Evolutionary conservation across 2,329 filamentous ascomycete genomes (phyloP).

Genomic region (Neocucurbitaria cava): DNA sequence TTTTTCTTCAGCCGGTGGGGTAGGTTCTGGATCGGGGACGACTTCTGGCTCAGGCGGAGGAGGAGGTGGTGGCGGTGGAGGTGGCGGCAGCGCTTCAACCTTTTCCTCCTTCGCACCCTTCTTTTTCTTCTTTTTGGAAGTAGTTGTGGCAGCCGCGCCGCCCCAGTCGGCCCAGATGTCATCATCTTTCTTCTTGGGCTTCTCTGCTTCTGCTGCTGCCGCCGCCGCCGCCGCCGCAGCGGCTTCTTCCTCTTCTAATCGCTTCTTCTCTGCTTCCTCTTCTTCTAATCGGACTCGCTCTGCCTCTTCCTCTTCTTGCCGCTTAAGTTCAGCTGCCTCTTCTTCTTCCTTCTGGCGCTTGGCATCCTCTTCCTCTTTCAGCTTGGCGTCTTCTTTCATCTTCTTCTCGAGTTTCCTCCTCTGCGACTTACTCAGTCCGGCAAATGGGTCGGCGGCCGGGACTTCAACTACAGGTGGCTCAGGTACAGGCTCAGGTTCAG

Average conservation of each 20-base stretch:
- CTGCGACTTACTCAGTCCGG: conserved; percentile 38
- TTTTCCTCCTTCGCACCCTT: conserved; percentile 27
- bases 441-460: conserved; percentile 39
- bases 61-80: conserved; percentile 25
- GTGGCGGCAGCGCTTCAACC: conserved; percentile 21
- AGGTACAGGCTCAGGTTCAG: conserved; percentile 43
- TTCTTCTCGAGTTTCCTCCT: conserved; percentile 44
- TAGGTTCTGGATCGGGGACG: conserved; percentile 45
- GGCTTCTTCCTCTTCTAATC: conserved; percentile 32
- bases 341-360: conserved; percentile 28
- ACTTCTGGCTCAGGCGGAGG: conserved; percentile 23
- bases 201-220: conserved; percentile 27
- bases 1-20: conserved; percentile 8
- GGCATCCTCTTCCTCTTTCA: conserved; percentile 27
- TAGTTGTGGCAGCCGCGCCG: conserved; percentile 27
- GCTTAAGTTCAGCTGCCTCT: conserved; percentile 27
- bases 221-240: conserved; percentile 25
- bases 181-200: conserved; percentile 45
- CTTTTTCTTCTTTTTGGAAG: conserved; percentile 48
- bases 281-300: conserved; percentile 34
- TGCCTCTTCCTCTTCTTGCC: conserved; percentile 34
- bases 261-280: conserved; percentile 32
- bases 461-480: conserved; percentile 52
- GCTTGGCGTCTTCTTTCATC: conserved; percentile 44
- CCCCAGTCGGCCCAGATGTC: conserved; percentile 42